These are phyloP conservation scores for Spizellomyces punctatus DNA, from an alignment of 192 early-diverging fungal species.

Conservation along the genomic window DNA sequence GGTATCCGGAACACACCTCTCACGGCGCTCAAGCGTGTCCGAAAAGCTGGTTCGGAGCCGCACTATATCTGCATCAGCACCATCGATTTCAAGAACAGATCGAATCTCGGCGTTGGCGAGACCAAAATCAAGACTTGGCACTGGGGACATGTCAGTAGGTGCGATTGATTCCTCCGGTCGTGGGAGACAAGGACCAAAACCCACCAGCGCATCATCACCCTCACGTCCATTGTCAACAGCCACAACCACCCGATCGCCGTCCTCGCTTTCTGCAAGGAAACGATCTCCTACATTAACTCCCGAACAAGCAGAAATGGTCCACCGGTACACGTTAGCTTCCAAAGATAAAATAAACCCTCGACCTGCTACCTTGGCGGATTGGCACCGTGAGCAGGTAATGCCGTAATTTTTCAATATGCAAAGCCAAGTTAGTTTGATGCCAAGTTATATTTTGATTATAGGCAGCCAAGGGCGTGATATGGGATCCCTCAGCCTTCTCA, in stretches of 20 bases:
- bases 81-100: background rate
- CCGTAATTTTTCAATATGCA: background rate
- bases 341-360: background rate
- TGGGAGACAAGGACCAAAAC: background rate
- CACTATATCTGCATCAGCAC: too few relatives aligned
- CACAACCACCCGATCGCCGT: background rate
- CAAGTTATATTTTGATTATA: background rate
- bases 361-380: background rate
- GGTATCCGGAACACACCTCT: background rate
- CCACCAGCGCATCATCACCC: background rate
- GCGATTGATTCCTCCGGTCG: background rate
- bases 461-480: background rate
- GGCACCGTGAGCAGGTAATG: background rate
- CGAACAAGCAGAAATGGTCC: background rate
- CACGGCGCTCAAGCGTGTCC: background rate
- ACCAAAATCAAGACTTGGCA: background rate
- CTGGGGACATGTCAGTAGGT: background rate
- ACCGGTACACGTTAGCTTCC: background rate
- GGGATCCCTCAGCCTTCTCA: constrained; percentile 15
- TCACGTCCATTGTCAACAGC: background rate
- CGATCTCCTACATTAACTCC: background rate
- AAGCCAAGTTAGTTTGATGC: background rate
- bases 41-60: background rate
- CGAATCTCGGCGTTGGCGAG: background rate
- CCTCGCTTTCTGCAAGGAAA: background rate